Base-by-base conservation (phyloP, 768 basidiomycete genomes). In the Phylloporus rhodoxanthus region DNA sequence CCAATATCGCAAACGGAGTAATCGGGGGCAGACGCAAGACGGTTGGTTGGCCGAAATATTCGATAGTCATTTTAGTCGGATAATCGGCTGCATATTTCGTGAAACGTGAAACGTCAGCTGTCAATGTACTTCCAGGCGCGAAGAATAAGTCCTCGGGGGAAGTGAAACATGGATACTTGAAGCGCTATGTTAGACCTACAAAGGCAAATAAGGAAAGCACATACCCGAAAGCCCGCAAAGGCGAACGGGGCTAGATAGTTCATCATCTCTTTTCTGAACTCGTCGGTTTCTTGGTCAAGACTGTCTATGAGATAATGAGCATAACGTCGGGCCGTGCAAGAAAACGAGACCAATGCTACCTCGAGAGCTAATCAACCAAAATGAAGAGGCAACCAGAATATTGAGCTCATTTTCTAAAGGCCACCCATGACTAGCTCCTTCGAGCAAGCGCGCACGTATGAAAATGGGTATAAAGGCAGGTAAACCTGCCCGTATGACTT, bases 161-260 rank as follows among this genome's bases (percentile, higher is more conserved):
- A 51, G 58, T 61, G 33, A 70, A 75, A 48, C 74, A 74, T 8
- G 77, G 75, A 58, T 58, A 59, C 60, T 61, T 43, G 26, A 4
- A 36, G 53, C 26, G 19, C 39, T 10, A 19, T 10, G 32, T 66
- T 44, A 68, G 32, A 21, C 25, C 9, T 11, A 20, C 3, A 15
- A 10, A 34, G 4, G 25, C 20, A 41, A 25, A 47, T n/a, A 8
- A 17, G 26, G 45, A 44, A 48, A 20, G 34, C 19, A 69, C 77
- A 17, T 51, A 79, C 79, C 6, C 74, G 72, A 57, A 76, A 78
- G 21, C 73, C 73, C 13, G 75, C 75, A 55, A 76, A 71, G 9
- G 74, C 72, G 43, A 72, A 70, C n/a, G 77, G 75, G n/a, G 62
- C 61, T 6, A 79, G 65, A 23, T 68, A 61, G 19, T 59, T 50